phyloP scores from a whole-genome alignment of 2,329 filamentous ascomycete genomes.

The Magnaporthiopsis rhizophila region DNA sequence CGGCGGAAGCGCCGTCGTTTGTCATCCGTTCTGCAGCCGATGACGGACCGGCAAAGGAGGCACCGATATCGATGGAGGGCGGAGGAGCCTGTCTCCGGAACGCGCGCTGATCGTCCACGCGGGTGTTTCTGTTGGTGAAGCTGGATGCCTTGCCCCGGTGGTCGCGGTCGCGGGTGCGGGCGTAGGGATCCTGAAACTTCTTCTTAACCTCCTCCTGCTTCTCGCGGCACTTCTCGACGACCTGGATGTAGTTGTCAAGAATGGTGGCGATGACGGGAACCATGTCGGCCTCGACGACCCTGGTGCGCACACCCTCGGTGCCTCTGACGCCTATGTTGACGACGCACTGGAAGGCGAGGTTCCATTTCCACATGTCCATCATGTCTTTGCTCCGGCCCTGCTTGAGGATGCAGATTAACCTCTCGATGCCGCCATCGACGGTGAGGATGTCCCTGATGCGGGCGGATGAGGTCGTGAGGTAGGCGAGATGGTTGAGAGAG shows the following conservation, averaged over 20 bases:
- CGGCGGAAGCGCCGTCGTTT: slow-evolving; percentile 52
- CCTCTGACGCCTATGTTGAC: slow-evolving; percentile 97
- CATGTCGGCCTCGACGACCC: slow-evolving; percentile 98
- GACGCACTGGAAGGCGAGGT: slow-evolving; percentile 95
- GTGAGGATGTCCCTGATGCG: slow-evolving; percentile 96
- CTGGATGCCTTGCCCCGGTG: slow-evolving; percentile 43
- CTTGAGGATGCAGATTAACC: slow-evolving; percentile 94
- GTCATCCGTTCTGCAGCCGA: slow-evolving; percentile 31
- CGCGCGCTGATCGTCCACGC: slow-evolving; percentile 41
- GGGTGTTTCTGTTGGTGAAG: slow-evolving; percentile 44
- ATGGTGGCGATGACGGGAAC: slow-evolving; percentile 98
- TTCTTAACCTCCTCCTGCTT: slow-evolving; percentile 80
- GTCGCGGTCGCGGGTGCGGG: slow-evolving; percentile 42
- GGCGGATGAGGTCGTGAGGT: slow-evolving; percentile 94
- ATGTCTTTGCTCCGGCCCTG: slow-evolving; percentile 94
- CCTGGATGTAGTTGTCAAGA: slow-evolving; percentile 95
- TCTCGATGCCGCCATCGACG: slow-evolving; percentile 95
- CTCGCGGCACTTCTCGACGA: slow-evolving; percentile 85
- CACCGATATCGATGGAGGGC: slow-evolving; percentile 72
- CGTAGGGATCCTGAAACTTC: slow-evolving; percentile 45
- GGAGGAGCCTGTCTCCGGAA: slow-evolving; percentile 75
- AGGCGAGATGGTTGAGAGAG: slow-evolving; percentile 96
- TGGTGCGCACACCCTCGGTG: slow-evolving; percentile 85
- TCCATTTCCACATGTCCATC: slow-evolving; percentile 99
- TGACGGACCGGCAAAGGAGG: slow-evolving; percentile 39